These are phyloP conservation scores for Euphorbia schlechtendalii DNA, from an alignment of 441 rosid genomes.

Conservation along the genomic window DNA sequence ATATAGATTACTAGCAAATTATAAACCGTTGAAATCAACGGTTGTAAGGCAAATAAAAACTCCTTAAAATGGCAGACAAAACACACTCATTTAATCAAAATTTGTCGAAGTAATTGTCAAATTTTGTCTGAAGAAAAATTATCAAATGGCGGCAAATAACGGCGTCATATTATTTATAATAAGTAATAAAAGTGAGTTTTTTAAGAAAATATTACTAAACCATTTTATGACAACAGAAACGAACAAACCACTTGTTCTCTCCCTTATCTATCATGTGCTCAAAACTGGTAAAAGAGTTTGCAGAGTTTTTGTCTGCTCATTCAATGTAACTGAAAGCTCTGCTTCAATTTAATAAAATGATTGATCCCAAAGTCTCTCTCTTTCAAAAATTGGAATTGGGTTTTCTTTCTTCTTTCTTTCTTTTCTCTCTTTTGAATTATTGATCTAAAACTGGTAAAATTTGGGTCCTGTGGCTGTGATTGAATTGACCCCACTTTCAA, in stretches of 20 bases:
- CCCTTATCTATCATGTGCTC: background rate
- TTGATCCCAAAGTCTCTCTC: too few species aligned
- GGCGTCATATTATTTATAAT: too few species aligned
- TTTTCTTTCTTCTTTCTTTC: constrained; percentile 2
- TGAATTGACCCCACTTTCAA: constrained; percentile 32
- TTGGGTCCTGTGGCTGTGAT: constrained; percentile 28
- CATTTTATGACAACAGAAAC: background rate
- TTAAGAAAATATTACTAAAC: too few species aligned
- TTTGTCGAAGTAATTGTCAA: too few species aligned
- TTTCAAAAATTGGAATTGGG: constrained; percentile 13
- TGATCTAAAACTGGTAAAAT: background rate
- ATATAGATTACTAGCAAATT: too few species aligned
- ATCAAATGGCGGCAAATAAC: too few species aligned
- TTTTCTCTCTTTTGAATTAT: background rate
- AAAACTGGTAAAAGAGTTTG: background rate
- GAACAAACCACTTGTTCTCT: background rate
- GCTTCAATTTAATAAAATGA: background rate
- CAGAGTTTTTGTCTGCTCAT: background rate
- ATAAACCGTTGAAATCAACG: too few species aligned
- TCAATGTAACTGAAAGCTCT: constrained; percentile 4
- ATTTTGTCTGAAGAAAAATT: too few species aligned
- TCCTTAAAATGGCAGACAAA: too few species aligned
- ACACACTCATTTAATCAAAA: too few species aligned
- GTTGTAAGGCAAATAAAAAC: too few species aligned
- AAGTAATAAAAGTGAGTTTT: too few species aligned